Percentiles rank a stretch among this genome's conserved stretches.
Conservation (phyloP, 192 early-diverging fungal genomes). For the Gryganskiella cystojenkinii region DNA sequence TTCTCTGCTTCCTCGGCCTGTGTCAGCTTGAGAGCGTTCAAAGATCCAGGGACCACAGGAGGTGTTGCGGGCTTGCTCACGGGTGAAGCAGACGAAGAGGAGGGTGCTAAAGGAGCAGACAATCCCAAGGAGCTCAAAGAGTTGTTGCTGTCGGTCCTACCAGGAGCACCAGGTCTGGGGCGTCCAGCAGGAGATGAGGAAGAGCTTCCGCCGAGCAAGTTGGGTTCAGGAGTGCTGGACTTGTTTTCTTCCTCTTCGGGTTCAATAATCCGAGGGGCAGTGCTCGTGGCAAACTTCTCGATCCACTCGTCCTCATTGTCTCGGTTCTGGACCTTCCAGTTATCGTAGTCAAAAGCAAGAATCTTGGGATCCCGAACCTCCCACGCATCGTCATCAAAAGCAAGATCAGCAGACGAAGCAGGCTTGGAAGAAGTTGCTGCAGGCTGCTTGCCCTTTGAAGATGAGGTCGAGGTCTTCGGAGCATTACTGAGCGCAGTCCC, state of each 20-base stretch:
- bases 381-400: conserved; percentile 68
- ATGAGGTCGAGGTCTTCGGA: conserved; percentile 15
- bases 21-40: conserved; percentile 18
- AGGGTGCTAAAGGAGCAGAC: conserved; percentile 21
- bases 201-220: conserved; percentile 13
- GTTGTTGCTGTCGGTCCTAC: conserved; percentile 42
- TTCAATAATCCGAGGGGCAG: conserved; percentile 17
- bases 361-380: conserved; percentile 50
- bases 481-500: conserved; percentile 37
- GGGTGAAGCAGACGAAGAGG: conserved; percentile 17
- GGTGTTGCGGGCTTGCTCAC: conserved; percentile 28
- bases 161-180: conserved; percentile 42
- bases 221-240: conserved; percentile 33
- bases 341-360: conserved; percentile 45
- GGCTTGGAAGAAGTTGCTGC: conserved; percentile 41
- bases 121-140: conserved; percentile 33
- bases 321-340: conserved; percentile 53
- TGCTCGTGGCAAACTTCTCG: conserved; percentile 28
- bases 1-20: conserved; percentile 47
- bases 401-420: conserved; percentile 43
- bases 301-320: conserved; percentile 52
- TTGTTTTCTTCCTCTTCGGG: conserved; percentile 24
- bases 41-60: conserved; percentile 21
- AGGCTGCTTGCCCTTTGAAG: conserved; percentile 46
- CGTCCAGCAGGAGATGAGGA: conserved; percentile 42